Base-by-base conservation (phyloP, 2,329 filamentous ascomycete species). In the Domatiomyces catenatus region DNA sequence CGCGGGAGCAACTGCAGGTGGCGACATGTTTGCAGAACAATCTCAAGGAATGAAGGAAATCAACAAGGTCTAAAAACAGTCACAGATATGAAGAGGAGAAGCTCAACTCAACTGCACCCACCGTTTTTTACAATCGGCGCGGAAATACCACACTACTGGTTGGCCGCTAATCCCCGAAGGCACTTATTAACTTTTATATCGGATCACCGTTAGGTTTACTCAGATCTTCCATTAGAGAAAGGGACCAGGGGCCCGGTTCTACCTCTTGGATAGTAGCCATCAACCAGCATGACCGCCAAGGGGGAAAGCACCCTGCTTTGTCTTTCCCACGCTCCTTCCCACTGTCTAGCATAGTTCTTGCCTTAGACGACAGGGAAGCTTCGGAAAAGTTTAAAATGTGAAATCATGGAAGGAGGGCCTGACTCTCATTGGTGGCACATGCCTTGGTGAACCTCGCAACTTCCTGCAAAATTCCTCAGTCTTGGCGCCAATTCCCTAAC, bases 1-100 rank as follows among this genome's bases (percentile, higher is more conserved):
- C 10, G 59, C 57, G 8, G 58, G 58, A 24, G 59, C 59, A 52
- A 61, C 53, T 17, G 55, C 50, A 19, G 55, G 55, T 50, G 55
- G 55, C 22, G 55, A 57, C 55, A 57, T 57, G 10, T 10, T 45
- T 26, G 43, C 10, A 15, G 5, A 26, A 45, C 18, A 26, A 18
- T 45, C 15, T 45, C 43, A 45, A 26, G n/a, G 1, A 26, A 43
- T n/a, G n/a, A 43, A 45, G n/a, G 6, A 20, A 26, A 19, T 10
- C 12, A 26, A 19, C 2, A 19, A 20, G n/a, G n/a, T 20, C 22
- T 45, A 20, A 45, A 19, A 26, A 15, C 22, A 3, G 22, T 39
- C 15, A 4, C 15, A 39, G 32, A 12, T 39, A 15, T 7, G 32
- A 39, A 5, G 32, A 39, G 32, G 12, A 39, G 32, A 39, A 39